Evolutionary conservation across 768 basidiomycete species (phyloP), one percentile per base, ranked within the genome.

Genomic region (Udeniomyces megalosporus): DNA sequence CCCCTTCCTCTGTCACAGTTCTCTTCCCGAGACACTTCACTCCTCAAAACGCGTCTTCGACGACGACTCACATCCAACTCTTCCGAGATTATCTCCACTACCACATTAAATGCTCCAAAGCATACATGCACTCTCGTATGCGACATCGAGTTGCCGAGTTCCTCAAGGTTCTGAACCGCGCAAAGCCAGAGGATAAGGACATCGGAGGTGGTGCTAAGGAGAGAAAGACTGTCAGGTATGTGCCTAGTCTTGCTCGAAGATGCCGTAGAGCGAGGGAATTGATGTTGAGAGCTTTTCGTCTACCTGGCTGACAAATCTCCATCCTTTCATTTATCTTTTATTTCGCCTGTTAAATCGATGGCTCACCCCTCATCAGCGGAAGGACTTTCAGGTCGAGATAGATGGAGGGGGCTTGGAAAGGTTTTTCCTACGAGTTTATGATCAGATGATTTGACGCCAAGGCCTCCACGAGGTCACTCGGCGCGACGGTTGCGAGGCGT

Each of bases 71-170:
- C 69, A 86, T 97, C 69, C 89, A 96, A 72, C 78, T 93, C 28
- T 97, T 99, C 85, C 82, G 95, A 60, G 90, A 96, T 74, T 96
- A 96, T 71, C 78, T 99, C n/a, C 95, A 99, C 75, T 97, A 97
- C 74, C 93, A 97, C 72, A 95, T 99, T 80, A 97, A 93, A 70
- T 92, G 90, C 72, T 91, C 85, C 57, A 96, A 96, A 74, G 95
- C 93, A 0, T 97, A 99, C 76, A 93, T 99, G 89, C 93, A 97
- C 75, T 92, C 89, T 2, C 80, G 95, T 49, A 92, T 97, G 90
- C 80, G 95, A 64, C 80, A 85, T 68, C 83, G 95, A 11, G 95
- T 95, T 14, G 81, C 86, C 1, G 89, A 95, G 74, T 97, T 99
- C 78, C 86, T 89, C 75, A 76, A 77, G 69, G 83, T 99, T 56